Conservation (phyloP, 768 basidiomycete genomes). For the Tylopilus cervinicoccineus region DNA sequence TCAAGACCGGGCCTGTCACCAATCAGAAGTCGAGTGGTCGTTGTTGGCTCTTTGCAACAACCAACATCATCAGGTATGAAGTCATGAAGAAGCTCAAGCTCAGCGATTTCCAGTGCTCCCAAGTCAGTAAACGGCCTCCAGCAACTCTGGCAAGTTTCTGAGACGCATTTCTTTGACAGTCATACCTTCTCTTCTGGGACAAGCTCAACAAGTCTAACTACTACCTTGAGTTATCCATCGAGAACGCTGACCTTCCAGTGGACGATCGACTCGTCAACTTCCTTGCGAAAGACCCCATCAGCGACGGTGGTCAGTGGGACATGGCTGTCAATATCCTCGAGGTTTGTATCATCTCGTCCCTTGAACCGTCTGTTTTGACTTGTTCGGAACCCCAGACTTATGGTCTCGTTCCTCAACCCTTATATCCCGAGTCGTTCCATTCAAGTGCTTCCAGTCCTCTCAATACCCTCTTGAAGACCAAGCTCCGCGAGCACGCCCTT, state of each 20-base stretch:
- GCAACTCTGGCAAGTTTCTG: background rate
- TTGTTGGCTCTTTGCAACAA: conserved; percentile 96
- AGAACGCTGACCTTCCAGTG: conserved; percentile 73
- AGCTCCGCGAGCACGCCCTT: conserved; percentile 88
- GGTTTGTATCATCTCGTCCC: conserved; percentile 30
- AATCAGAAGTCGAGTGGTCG: conserved; percentile 86
- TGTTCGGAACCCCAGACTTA: conserved; percentile 47
- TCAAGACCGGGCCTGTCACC: conserved; percentile 80
- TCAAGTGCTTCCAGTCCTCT: conserved; percentile 71
- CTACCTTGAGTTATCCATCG: conserved; percentile 84
- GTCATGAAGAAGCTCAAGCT: conserved; percentile 84
- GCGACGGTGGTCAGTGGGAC: conserved; percentile 94
- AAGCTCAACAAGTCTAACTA: conserved; percentile 90
- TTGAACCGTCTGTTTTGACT: conserved; percentile 28
- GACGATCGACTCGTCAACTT: conserved; percentile 81
- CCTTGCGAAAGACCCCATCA: conserved; percentile 73
- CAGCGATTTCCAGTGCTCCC: conserved; percentile 88
- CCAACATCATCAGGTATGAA: conserved; percentile 78
- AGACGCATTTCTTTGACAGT: conserved; percentile 38
- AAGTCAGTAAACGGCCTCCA: conserved; percentile 41
- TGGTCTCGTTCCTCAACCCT: conserved; percentile 78
- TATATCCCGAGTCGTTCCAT: conserved; percentile 83
- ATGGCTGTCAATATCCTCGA: conserved; percentile 74
- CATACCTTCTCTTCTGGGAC: conserved; percentile 95
- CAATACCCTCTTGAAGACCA: conserved; percentile 79